These are phyloP conservation scores for Umbilicaria muhlenbergii DNA, from an alignment of 495 filamentous ascomycete genomes.

Conservation along the genomic window DNA sequence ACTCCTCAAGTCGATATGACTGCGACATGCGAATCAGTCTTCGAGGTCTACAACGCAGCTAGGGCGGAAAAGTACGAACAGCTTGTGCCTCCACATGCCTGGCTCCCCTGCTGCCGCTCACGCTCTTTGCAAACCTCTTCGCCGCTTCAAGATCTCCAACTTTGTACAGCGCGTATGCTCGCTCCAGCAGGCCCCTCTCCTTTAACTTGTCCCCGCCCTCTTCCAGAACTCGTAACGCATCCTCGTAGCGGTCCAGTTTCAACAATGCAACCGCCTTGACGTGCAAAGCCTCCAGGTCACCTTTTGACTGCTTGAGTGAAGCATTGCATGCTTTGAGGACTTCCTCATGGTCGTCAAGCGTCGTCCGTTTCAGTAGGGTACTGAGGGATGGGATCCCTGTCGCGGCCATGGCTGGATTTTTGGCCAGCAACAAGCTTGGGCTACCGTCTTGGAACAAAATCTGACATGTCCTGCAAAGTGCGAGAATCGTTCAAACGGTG, in stretches of 20 bases:
- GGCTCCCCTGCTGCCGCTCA: conserved; percentile 40
- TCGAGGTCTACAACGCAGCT: background rate
- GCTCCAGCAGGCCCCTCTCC: conserved; percentile 53
- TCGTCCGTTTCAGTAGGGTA: conserved; percentile 37
- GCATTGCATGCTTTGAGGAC: conserved; percentile 56
- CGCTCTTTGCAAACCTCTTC: conserved; percentile 35
- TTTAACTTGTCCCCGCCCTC: conserved; percentile 53
- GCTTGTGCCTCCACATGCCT: conserved; percentile 82
- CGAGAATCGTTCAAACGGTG: too few species aligned
- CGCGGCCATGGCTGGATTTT: conserved; percentile 5
- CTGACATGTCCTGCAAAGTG: too few species aligned
- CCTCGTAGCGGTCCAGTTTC: conserved; percentile 86
- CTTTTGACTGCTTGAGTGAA: conserved; percentile 44
- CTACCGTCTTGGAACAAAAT: too few species aligned
- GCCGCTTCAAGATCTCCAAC: conserved; percentile 60
- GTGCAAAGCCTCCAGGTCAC: conserved; percentile 52
- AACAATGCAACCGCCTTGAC: conserved; percentile 73
- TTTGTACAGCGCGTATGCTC: conserved; percentile 88
- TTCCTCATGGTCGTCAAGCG: conserved; percentile 63
- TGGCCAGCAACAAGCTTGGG: too few species aligned
- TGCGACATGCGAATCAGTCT: conserved; percentile 12
- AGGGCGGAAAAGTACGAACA: conserved; percentile 25
- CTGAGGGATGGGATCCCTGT: conserved; percentile 32
- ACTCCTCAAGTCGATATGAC: conserved; percentile 75
- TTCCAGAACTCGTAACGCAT: conserved; percentile 65